These are phyloP conservation scores for Aureobasidium sp. DNA, from an alignment of 2,329 filamentous ascomycete species.

Conservation along the genomic window DNA sequence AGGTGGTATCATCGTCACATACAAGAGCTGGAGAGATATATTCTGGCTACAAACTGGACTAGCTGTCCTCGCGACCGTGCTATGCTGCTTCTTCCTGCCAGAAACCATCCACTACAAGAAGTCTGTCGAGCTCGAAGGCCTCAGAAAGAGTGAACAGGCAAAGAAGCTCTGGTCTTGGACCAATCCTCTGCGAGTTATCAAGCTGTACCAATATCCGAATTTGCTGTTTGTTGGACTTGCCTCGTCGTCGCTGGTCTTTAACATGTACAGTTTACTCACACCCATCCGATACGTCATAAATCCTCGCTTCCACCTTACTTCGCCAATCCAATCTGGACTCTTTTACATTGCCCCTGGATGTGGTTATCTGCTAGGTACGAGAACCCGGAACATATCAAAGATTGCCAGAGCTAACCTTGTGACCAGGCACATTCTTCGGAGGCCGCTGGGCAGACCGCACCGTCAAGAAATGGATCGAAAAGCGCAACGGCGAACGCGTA, in stretches of 20 bases:
- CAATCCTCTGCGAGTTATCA: slow-evolving; percentile 56
- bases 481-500: slow-evolving; percentile 48
- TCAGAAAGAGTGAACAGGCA: slow-evolving; percentile 41
- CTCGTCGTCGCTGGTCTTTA: slow-evolving; percentile 58
- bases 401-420: slow-evolving; percentile 19
- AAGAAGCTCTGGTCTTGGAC: slow-evolving; percentile 52
- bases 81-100: slow-evolving; percentile 58
- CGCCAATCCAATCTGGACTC: slow-evolving; percentile 57
- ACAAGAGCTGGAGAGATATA: slow-evolving; percentile 61
- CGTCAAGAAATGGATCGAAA: slow-evolving; percentile 55
- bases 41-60: slow-evolving; percentile 70
- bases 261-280: slow-evolving; percentile 63
- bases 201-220: slow-evolving; percentile 60
- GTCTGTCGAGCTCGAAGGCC: slow-evolving; percentile 51
- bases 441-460: slow-evolving; percentile 60
- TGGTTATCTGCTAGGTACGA: slow-evolving; percentile 47
- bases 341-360: slow-evolving; percentile 67
- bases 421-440: slow-evolving; percentile 56
- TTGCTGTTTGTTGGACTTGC: slow-evolving; percentile 54
- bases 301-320: slow-evolving; percentile 59
- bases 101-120: slow-evolving; percentile 63
- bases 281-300: slow-evolving; percentile 65
- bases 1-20: slow-evolving; percentile 69
- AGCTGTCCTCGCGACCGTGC: slow-evolving; percentile 49
- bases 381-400: background rate